Evolutionary conservation across 805 yeast species (phyloP), one percentile per base, ranked within the genome.

Genomic region (Pichia heedii): DNA sequence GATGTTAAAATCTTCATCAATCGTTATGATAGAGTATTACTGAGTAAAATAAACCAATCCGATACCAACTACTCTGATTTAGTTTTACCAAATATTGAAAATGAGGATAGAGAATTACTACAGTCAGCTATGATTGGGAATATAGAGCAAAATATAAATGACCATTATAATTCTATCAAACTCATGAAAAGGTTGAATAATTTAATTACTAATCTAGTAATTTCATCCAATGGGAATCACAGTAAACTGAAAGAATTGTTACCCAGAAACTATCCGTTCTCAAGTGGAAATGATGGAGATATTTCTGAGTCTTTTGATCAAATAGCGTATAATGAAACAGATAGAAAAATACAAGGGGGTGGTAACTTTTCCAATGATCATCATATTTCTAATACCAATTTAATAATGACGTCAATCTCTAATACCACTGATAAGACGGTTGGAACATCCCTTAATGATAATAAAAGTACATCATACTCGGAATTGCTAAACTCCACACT

Each of bases 1-100:
- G 74, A 76, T 29, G 71, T 86, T 33, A 73, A 75, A 39, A 69
- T 82, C 10, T 82, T 79, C 64, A 66, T 73, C 45, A 74, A 73
- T 39, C 58, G 65, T 1, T 50, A 66, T 6, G 93, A 84, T 53
- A 62, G 63, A 20, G 58, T 63, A 34, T 55, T 81, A 19, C 52
- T 78, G 20, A 61, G 13, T 2, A 29, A 29, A 13, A 15, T 29
- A 8, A 29, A 29, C 7, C 32, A 15, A 13, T 29, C 32, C 3
- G 15, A 29, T 29, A 7, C 5, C 15, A 12, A 29, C 15, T 29
- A 29, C 15, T 29, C 32, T 1, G 13, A n/a, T 15, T 8, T 29
- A 15, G 4, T 8, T 29, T 13, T 29, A 29, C 32, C 32, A 3
- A 15, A 29, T 29, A 15, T 15, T 29, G 32, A 29, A 10, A 12